Conservation (phyloP, 495 filamentous ascomycete species). For the Xylaria longipes region DNA sequence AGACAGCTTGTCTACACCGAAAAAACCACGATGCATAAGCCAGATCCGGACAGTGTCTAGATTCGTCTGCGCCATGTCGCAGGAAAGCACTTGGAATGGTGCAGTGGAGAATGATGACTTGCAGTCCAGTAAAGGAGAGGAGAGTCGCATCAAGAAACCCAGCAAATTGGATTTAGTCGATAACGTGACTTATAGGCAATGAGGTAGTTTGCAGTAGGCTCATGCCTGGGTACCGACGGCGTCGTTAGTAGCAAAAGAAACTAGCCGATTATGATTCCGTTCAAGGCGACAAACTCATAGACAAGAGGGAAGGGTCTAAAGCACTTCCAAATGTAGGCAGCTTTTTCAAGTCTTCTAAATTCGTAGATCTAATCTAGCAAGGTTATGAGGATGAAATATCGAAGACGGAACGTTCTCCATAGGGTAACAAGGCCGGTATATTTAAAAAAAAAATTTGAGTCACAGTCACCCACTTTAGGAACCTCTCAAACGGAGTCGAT, state of each 20-base stretch:
- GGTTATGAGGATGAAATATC: not conserved
- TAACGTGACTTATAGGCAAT: conserved; percentile 31
- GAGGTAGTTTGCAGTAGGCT: conserved; percentile 25
- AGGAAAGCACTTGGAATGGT: conserved; percentile 2
- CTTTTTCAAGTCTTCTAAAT: not conserved
- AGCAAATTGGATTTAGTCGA: conserved; percentile 38
- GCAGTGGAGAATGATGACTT: conserved; percentile 31
- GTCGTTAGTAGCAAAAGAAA: conserved; percentile 10
- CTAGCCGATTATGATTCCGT: not conserved
- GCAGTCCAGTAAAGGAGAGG: conserved; percentile 23
- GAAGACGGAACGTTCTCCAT: not conserved
- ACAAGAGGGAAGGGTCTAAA: not conserved
- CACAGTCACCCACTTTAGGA: conserved; percentile 1
- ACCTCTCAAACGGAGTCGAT: not conserved
- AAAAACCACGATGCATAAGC: conserved; percentile 19
- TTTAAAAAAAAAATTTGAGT: not conserved
- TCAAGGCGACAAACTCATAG: not conserved
- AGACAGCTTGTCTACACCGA: conserved; percentile 23
- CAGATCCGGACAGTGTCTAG: conserved; percentile 9
- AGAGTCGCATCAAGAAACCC: conserved; percentile 37
- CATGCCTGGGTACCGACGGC: conserved; percentile 8
- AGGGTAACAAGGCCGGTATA: not conserved
- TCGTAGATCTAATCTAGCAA: not conserved
- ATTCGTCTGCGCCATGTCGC: conserved; percentile 19
- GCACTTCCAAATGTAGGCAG: not conserved